Evolutionary conservation across 768 basidiomycete species (phyloP), one percentile per base, ranked within the genome.

Genomic region (Tremella yokohamensis): DNA sequence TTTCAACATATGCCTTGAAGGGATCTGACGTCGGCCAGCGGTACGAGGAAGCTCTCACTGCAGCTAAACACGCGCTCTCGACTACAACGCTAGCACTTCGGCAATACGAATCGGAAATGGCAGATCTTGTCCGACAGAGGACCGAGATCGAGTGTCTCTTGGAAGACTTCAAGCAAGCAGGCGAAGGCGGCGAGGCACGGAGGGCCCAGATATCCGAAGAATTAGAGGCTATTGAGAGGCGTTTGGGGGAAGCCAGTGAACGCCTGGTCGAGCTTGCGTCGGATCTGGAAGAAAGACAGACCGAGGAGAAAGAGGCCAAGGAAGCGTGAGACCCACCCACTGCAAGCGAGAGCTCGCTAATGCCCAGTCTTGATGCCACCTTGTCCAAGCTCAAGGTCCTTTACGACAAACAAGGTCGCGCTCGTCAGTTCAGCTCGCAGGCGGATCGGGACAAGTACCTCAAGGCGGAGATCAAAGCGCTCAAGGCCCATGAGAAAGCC

Each of bases 351-450:
- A 51, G 50, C 54, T 57, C 52, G 58, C 47, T 2, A 16, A 22
- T 29, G 16, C 19, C 16, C 56, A 82, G 80, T 24, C 80, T 96
- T 63, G 90, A 93, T 60, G 84, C 86, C 40, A 85, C 85, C 0
- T 84, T 83, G 51, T 85, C 88, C 1, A 82, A 81, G 47, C 78
- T 97, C 2, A 81, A 83, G 0, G 83, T 87, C 0, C 80, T 99
- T 1, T 91, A 87, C 70, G 86, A 88, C 1, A 98, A 98, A 72
- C 91, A 90, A 73, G 92, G 92, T 1, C 87, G 96, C 19, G 81
- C 87, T 39, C 84, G 85, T 51, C 88, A 87, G 67, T 99, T 96
- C 79, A 79, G 84, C 19, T 89, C 88, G 13, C 86, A 85, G 68
- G 80, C 82, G 0, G 90, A 93, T 68, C 84, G 96, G 8, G 94